These are phyloP conservation scores for Nicotiana otophora DNA, from an alignment of 257 asterid genomes.

Conservation along the genomic window DNA sequence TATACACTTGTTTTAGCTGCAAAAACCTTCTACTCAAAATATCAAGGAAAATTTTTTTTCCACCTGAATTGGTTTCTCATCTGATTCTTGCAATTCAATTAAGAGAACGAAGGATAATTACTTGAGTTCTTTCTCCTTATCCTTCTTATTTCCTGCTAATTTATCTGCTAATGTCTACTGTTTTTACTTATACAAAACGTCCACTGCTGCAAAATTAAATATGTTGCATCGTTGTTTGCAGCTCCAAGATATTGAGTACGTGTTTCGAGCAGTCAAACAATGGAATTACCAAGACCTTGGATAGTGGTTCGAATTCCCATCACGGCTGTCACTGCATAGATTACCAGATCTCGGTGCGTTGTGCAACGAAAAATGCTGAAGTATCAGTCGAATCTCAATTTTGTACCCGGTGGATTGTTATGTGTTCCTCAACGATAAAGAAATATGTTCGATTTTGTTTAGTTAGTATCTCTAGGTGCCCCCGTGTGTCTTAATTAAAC, in stretches of 20 bases:
- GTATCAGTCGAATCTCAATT: not conserved
- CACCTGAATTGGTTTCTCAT: not conserved
- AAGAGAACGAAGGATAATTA: too few species aligned
- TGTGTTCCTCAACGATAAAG: not conserved
- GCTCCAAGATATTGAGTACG: conserved; percentile 59
- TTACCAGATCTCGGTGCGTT: not conserved
- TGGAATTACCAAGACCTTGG: not conserved
- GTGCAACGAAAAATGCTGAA: not conserved
- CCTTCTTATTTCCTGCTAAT: not conserved
- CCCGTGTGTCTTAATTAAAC: not conserved
- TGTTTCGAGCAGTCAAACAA: not conserved
- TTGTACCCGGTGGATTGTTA: not conserved
- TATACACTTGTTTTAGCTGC: not conserved
- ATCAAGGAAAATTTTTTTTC: not conserved
- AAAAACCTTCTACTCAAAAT: not conserved
- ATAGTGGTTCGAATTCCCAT: not conserved
- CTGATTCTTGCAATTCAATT: too few species aligned
- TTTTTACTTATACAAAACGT: too few species aligned
- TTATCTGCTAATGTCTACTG: too few species aligned
- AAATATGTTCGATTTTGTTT: not conserved
- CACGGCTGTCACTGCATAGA: not conserved
- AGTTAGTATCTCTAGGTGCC: not conserved
- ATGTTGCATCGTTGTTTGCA: conserved; percentile 22
- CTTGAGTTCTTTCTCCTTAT: not conserved
- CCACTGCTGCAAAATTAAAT: too few species aligned